Conservation (phyloP, 768 basidiomycete genomes). For the Mycena venus region DNA sequence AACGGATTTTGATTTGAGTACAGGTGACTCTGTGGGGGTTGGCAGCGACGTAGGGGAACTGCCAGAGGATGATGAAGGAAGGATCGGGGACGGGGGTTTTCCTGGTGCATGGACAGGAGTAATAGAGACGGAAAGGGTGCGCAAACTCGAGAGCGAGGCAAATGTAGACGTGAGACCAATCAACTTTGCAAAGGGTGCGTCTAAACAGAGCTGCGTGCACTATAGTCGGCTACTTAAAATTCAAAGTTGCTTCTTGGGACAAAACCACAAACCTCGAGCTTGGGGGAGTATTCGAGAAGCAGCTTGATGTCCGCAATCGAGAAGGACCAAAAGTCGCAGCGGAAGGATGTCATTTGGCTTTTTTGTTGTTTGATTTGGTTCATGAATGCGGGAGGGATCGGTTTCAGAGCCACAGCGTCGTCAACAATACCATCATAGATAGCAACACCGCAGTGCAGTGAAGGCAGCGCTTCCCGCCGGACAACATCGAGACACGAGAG, state of each 20-base stretch:
- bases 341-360: conserved; percentile 41
- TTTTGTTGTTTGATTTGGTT: conserved; percentile 40
- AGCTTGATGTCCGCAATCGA: conserved; percentile 46
- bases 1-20: conserved; percentile 41
- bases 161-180: conserved; percentile 47
- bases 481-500: conserved; percentile 43
- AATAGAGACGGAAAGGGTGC: conserved; percentile 45
- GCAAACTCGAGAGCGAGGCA: conserved; percentile 44
- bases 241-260: not conserved
- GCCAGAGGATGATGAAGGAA: conserved; percentile 16
- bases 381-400: conserved; percentile 48
- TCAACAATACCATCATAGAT: conserved; percentile 41
- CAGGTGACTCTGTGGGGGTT: conserved; percentile 49
- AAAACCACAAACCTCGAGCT: conserved; percentile 44
- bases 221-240: conserved; percentile 29
- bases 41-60: conserved; percentile 39
- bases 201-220: conserved; percentile 47
- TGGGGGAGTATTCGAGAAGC: conserved; percentile 48
- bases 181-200: conserved; percentile 52
- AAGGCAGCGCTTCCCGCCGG: conserved; percentile 40
- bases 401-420: conserved; percentile 43
- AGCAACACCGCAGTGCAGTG: conserved; percentile 31
- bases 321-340: conserved; percentile 57
- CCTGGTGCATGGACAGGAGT: conserved; percentile 47
- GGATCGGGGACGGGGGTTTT: conserved; percentile 41